A percentile compares a stretch with the other conserved stretches of the same genome.
Evolutionary conservation across 2,329 filamentous ascomycete genomes (phyloP).

Genomic region (Arachnomyces sp.): DNA sequence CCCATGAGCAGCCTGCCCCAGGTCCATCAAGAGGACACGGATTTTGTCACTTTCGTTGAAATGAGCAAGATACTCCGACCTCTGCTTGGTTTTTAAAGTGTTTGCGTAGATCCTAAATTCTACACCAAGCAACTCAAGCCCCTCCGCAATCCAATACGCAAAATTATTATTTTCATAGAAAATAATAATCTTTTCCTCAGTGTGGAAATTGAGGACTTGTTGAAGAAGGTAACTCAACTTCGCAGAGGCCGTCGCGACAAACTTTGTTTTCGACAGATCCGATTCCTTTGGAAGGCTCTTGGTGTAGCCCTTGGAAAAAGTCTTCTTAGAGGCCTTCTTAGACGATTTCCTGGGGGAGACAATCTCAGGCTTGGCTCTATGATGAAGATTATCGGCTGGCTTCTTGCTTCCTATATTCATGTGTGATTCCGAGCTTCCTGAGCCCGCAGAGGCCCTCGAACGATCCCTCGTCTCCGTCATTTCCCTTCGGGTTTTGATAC

Average conservation of each 20-base stretch:
- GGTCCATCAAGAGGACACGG: slow-evolving; percentile 79
- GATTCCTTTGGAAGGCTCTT: slow-evolving; percentile 32
- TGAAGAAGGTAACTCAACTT: slow-evolving; percentile 83
- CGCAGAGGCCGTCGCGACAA: slow-evolving; percentile 74
- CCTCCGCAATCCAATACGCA: slow-evolving; percentile 76
- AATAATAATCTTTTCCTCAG: slow-evolving; percentile 74
- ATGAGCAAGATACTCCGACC: slow-evolving; percentile 66
- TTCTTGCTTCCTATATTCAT: slow-evolving; percentile 14
- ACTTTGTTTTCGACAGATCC: slow-evolving; percentile 50
- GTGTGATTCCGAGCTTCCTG: slow-evolving; percentile 11
- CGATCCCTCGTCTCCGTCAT: slow-evolving; percentile 15
- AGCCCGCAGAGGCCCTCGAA: slow-evolving; percentile 5
- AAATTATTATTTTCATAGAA: slow-evolving; percentile 88
- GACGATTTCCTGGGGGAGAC: slow-evolving; percentile 7
- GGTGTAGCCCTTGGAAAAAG: slow-evolving; percentile 21
- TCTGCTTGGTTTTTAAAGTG: slow-evolving; percentile 50
- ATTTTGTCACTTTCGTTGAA: slow-evolving; percentile 65
- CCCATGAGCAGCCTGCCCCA: slow-evolving; percentile 81
- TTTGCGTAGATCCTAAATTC: slow-evolving; percentile 51
- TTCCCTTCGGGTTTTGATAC: slow-evolving; percentile 28
- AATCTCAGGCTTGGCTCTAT: slow-evolving; percentile 20
- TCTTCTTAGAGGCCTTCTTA: slow-evolving; percentile 25
- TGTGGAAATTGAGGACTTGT: slow-evolving; percentile 58
- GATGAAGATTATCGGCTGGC: slow-evolving; percentile 13
- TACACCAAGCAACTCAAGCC: slow-evolving; percentile 62